Base-by-base conservation (phyloP, 768 basidiomycete species). In the Collybia mongolica region DNA sequence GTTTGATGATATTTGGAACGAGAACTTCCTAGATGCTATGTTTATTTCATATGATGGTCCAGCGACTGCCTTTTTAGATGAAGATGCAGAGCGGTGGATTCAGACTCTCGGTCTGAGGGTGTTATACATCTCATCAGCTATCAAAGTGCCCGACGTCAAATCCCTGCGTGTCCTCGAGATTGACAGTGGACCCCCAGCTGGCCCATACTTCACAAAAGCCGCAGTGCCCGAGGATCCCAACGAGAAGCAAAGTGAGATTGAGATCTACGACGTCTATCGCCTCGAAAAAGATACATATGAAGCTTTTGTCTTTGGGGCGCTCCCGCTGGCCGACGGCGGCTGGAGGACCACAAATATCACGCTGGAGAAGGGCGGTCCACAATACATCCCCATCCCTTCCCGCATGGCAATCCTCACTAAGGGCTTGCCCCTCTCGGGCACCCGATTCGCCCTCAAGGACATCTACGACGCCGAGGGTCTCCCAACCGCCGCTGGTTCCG, bases 371-470 rank as follows among this genome's bases (percentile, higher is more conserved):
- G 54, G 60, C 2, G 52, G 52, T 12, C 53, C 55, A 1, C 68
- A 69, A 49, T 59, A 71, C 51, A 73, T 83, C 32, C 76, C 75
- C 14, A 72, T 81, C 2, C 80, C 80, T 0, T 80, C 80, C 0
- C 72, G 78, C 2, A 55, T 80, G 1, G 71, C 73, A 48, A 66
- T 66, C 60, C 47, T 66, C 36, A 51, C 56, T 17, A 51, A 58
- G 18, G 43, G 52, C 19, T 48, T 67, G 1, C 70, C 71, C 5
- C 68, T 81, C 45, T 65, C 73, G 1, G 79, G 80, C 32, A 61
- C 63, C 14, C 77, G 79, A 3, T 72, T 82, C 46, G 78, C 64
- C 2, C 69, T 81, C 40, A 83, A 81, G 68, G 71, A 72, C 43
- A 68, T 72, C 14, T 71, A 59, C 53, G 62, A 72, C 46, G 69